These are phyloP conservation scores for Zymoseptoria brevis DNA, from an alignment of 2,329 filamentous ascomycete species.

Conservation along the genomic window DNA sequence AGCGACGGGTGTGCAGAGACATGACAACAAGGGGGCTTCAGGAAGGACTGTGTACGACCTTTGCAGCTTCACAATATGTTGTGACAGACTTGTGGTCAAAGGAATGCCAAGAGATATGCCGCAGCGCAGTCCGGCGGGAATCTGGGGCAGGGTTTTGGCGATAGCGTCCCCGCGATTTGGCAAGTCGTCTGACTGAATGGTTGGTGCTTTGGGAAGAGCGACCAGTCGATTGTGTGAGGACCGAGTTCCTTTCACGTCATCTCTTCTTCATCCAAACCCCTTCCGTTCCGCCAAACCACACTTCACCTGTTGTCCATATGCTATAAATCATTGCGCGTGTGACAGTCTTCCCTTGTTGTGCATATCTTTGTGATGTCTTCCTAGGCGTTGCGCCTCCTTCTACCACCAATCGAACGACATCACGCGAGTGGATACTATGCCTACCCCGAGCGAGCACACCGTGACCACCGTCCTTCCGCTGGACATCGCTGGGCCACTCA, in stretches of 20 bases:
- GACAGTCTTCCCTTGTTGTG: slow-evolving; percentile 5
- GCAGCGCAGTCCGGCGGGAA: neutral
- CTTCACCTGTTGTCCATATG: neutral
- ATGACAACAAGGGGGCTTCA: neutral
- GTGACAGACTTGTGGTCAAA: neutral
- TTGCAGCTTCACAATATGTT: neutral
- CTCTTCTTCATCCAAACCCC: neutral
- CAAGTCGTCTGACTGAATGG: neutral
- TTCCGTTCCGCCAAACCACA: neutral
- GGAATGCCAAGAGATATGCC: neutral
- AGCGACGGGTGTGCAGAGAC: too few relatives aligned
- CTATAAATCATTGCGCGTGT: slow-evolving; percentile 2
- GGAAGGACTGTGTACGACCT: neutral
- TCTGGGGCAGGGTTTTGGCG: neutral
- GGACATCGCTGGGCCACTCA: slow-evolving; percentile 3
- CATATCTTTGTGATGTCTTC: slow-evolving; percentile 12
- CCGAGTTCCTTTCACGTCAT: neutral
- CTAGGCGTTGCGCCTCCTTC: slow-evolving; percentile 4
- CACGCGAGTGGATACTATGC: slow-evolving; percentile 20
- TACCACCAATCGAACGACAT: slow-evolving; percentile 9
- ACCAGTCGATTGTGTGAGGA: neutral
- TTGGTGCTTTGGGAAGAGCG: neutral
- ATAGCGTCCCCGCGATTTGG: neutral
- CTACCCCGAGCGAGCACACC: slow-evolving; percentile 17
- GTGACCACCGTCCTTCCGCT: slow-evolving; percentile 1